Evolutionary conservation across 352 stramenopile genomes (phyloP), one percentile per base, ranked within the genome.

Genomic region (Nothophytophthora sp.): DNA sequence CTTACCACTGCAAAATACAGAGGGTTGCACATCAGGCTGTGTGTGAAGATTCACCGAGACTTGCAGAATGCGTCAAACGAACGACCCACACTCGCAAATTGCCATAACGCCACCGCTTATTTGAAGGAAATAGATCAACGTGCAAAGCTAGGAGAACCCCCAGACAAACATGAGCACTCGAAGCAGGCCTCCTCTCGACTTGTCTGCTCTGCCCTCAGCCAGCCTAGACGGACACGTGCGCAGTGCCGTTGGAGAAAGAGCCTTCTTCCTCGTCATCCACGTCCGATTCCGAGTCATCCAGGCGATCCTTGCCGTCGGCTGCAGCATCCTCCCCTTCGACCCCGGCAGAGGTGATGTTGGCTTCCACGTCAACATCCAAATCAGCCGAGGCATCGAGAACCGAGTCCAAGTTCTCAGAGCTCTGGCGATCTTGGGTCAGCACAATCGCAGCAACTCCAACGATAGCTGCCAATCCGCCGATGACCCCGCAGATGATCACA

Each of bases 391-490:
- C 64, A 7, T 61, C 60, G 3, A 86, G 50, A 22, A 84, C 67
- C 49, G 73, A 86, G 34, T 76, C 54, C 19, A 63, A 6, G 16
- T 74, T 58, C 5, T 61, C 44, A 6, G 44, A 42, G 2, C 49
- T 51, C 24, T 70, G 46, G n/a, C 67, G 59, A 3, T 59, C 35
- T 41, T 71, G 63, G 27, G 51, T 57, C 18, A 85, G 66, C 10
- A 78, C 72, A 22, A 92, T 43, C 8, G 67, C 81, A 38, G 67
- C 74, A 18, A 92, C 72, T 27, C 78, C 81, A 29, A 92, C 55
- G 18, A 90, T 76, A 4, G 77, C 73, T 6, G 76, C 81, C n/a
- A 91, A 40, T 22, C 64, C 76, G 46, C 77, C 78, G 45, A 91
- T 74, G 46, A 82, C 67, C 23, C 73, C 76, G 46, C 78, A 87